Base-by-base conservation (phyloP, 2,329 filamentous ascomycete species). In the Trichoderma endophyticum region DNA sequence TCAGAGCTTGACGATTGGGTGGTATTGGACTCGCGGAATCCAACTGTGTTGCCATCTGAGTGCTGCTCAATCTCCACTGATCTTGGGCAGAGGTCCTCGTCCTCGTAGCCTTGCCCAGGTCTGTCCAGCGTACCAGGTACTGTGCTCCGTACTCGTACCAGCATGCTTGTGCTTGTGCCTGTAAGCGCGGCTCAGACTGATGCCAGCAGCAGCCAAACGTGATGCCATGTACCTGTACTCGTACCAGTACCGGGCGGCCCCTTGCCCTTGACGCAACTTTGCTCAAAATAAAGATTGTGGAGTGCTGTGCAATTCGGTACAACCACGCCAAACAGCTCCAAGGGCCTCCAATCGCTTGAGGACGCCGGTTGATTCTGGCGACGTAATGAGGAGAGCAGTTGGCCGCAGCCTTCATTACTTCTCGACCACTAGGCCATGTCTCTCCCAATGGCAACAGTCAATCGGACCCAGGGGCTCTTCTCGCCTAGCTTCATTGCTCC, bases 31-130 rank as follows among this genome's bases (percentile, higher is more conserved):
- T 54, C 56, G 63, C 59, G 62, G 56, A 62, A 64, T 73, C 65
- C 54, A 28, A 57, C 30, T 61, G 66, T 69, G 54, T 34, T 36
- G 48, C 56, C 51, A 15, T 60, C 32, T 18, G 39, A 54, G 32
- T 48, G 64, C 56, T 73, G 68, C 71, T 68, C 72, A 75, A 75
- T 75, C 71, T 76, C 76, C 75, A 75, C 75, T 57, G 36, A 21
- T 39, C 48, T 73, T 54, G 48, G 11, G 48, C 63, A 65, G 39
- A 43, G 39, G 39, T n/a, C 39, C 7, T 39, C 34, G 62, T 57
- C 65, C 59, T 21, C 21, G 71, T 36, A 61, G 71, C 71, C 64
- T 69, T 57, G 71, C 51, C 34, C 57, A 15, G 30, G 61, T 4
- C n/a, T 65, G 26, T 34, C 48, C 28, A 6, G 9, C 32, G 66